Conservation (phyloP, 2,329 filamentous ascomycete species). For the Aspergillus sp. region DNA sequence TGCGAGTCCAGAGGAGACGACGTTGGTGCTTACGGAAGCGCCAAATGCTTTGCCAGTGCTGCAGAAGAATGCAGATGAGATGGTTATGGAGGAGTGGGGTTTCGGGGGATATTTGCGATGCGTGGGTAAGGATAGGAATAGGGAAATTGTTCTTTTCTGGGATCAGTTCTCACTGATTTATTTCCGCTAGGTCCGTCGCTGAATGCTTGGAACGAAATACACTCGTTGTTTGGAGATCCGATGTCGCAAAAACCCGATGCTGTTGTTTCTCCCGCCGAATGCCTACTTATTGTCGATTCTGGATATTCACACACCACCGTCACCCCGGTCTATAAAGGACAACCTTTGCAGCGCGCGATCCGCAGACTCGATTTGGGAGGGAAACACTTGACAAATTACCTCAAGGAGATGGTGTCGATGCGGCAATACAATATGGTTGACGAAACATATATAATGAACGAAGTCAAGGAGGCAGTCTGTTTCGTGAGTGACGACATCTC, state of each 20-base stretch:
- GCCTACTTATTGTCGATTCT: conserved; percentile 80
- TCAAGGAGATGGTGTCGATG: conserved; percentile 81
- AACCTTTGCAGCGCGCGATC: conserved; percentile 71
- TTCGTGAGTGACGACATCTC: conserved; percentile 75
- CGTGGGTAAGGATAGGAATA: conserved; percentile 49
- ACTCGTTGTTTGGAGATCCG: conserved; percentile 59
- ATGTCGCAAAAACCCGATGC: conserved; percentile 35
- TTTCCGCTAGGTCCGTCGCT: conserved; percentile 56
- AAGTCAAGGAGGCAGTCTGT: conserved; percentile 87
- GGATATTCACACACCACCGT: conserved; percentile 91
- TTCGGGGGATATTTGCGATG: conserved; percentile 80
- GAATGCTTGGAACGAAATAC: conserved; percentile 76
- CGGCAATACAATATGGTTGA: conserved; percentile 94
- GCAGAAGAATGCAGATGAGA: conserved; percentile 88
- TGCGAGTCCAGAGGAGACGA: conserved; percentile 67
- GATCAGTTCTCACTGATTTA: not conserved
- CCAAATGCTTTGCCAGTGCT: conserved; percentile 74
- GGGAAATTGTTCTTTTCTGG: not conserved
- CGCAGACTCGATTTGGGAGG: conserved; percentile 85
- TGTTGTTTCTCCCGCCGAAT: conserved; percentile 58
- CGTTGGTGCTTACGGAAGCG: conserved; percentile 76
- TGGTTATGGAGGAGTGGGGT: conserved; percentile 94
- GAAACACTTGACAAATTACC: conserved; percentile 85
- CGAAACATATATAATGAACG: conserved; percentile 86
- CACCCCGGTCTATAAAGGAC: conserved; percentile 75